Percentiles rank a stretch among this genome's conserved stretches.
Conservation (phyloP, 2,329 filamentous ascomycete genomes). For the Colletotrichum caudatum region DNA sequence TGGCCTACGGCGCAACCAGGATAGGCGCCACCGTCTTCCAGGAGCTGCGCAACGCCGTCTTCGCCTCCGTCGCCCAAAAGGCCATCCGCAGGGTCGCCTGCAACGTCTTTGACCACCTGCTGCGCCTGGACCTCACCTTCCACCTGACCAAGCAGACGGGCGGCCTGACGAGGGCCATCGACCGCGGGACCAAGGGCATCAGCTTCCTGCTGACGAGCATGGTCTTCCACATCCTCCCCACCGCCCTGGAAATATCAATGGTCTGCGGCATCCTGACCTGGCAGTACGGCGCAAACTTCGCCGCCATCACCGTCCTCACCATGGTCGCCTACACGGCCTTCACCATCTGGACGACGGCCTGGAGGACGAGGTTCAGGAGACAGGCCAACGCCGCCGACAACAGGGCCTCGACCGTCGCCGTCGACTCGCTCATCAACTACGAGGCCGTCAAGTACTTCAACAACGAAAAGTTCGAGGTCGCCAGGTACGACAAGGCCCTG, state of each 20-base stretch:
- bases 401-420: conserved; percentile 91
- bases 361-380: conserved; percentile 95
- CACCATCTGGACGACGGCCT: conserved; percentile 95
- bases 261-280: conserved; percentile 97
- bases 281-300: conserved; percentile 93
- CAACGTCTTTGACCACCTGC: conserved; percentile 91
- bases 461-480: conserved; percentile 95
- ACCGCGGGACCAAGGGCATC: conserved; percentile 97
- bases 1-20: conserved; percentile 90
- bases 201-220: conserved; percentile 97
- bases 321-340: conserved; percentile 98
- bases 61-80: conserved; percentile 96
- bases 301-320: conserved; percentile 87
- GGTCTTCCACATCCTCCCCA: conserved; percentile 97
- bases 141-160: conserved; percentile 95
- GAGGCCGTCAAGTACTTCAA: conserved; percentile 99
- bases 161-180: conserved; percentile 91
- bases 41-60: conserved; percentile 94
- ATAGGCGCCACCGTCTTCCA: conserved; percentile 92
- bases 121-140: conserved; percentile 91
- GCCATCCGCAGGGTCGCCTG: conserved; percentile 91
- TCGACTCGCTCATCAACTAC: conserved; percentile 98
- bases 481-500: conserved; percentile 88
- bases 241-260: conserved; percentile 91
- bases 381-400: conserved; percentile 98